These are phyloP conservation scores for Solanum bulbocastanum DNA, from an alignment of 257 asterid genomes.

Conservation along the genomic window DNA sequence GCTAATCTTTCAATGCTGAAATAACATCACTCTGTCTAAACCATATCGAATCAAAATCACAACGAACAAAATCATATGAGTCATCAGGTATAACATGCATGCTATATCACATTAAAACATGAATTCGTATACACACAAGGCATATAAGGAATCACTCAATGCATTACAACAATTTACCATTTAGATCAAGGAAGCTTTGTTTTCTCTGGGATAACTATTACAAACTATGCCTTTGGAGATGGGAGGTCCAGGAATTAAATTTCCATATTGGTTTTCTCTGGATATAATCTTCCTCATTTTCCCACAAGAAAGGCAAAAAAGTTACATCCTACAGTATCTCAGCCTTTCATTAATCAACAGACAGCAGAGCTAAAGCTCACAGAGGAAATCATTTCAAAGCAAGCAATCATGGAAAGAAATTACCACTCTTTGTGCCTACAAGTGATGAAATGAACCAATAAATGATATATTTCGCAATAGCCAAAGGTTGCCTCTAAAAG, in stretches of 20 bases:
- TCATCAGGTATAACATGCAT: background rate
- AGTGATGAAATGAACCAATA: background rate
- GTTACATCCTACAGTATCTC: background rate
- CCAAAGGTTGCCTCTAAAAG: background rate
- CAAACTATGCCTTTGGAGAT: background rate
- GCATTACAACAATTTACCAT: background rate
- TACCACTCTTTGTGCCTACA: background rate
- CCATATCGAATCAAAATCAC: background rate
- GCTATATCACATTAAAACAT: background rate
- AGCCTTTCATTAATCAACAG: background rate
- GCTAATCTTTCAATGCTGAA: background rate
- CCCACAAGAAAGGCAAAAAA: background rate
- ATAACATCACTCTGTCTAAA: background rate
- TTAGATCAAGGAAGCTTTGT: background rate
- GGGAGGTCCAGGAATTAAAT: background rate
- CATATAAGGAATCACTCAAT: background rate
- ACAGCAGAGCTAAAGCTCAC: background rate
- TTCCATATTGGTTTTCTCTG: background rate
- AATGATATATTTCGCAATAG: background rate
- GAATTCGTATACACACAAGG: background rate
- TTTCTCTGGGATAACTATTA: background rate
- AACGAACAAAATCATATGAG: background rate
- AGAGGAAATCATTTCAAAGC: background rate
- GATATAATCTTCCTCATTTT: background rate
- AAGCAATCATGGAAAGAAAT: background rate